phyloP scores from a whole-genome alignment of 306 rosid genomes.

The Pterocarpus santalinus region DNA sequence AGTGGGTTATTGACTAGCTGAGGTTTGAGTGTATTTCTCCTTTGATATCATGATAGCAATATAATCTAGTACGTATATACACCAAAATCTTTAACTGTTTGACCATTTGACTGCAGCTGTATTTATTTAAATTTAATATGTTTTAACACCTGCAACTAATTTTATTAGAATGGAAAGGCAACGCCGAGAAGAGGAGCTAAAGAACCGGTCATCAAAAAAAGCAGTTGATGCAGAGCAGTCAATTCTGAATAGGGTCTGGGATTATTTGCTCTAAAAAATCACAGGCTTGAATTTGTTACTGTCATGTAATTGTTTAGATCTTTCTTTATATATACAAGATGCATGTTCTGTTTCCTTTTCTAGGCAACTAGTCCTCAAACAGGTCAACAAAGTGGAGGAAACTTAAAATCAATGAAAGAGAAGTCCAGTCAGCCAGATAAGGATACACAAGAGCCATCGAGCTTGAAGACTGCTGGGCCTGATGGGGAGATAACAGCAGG shows the following conservation, averaged over 20 bases:
- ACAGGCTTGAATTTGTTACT: conserved; percentile 29
- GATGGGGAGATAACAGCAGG: conserved; percentile 76
- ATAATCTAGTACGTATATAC: neutral
- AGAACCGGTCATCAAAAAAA: conserved; percentile 64
- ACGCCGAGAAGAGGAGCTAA: conserved; percentile 68
- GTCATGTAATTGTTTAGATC: conserved; percentile 18
- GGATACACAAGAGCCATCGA: conserved; percentile 59
- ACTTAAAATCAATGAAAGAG: conserved; percentile 67
- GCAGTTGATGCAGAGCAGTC: conserved; percentile 60
- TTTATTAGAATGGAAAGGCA: conserved; percentile 71
- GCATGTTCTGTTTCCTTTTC: conserved; percentile 38
- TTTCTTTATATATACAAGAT: conserved; percentile 22
- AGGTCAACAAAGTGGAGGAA: conserved; percentile 66
- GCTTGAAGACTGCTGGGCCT: conserved; percentile 68
- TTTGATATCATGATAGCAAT: conserved; percentile 8
- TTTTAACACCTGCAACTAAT: conserved; percentile 34
- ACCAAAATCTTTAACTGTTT: conserved; percentile 1
- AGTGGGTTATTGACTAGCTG: conserved; percentile 14
- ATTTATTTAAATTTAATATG: conserved; percentile 26
- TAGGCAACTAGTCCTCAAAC: conserved; percentile 74
- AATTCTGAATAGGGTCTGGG: conserved; percentile 59
- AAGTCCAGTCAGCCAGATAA: conserved; percentile 64
- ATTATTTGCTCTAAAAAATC: conserved; percentile 36
- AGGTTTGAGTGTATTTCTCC: conserved; percentile 4
- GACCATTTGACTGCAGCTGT: conserved; percentile 1